Base-by-base conservation (phyloP, 1,284 basidiomycete genomes). In the Ustilago tritici region DNA sequence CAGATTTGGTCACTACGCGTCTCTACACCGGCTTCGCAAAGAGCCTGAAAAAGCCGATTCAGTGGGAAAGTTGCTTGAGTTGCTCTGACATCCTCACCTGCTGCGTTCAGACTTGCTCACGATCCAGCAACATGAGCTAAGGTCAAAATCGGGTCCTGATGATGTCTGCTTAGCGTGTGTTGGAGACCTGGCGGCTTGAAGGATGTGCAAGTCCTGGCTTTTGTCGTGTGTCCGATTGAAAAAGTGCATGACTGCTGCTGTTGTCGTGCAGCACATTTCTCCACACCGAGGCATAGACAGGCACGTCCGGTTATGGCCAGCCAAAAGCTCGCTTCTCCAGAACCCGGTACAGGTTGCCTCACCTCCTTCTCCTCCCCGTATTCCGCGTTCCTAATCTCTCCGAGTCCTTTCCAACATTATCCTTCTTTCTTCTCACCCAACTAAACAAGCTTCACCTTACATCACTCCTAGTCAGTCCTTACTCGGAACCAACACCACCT, bases 41-140 rank as follows among this genome's bases (percentile, higher is more conserved):
- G 61, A 49, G 65, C 65, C 65, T 72, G 61, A 67, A 67, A 72
- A 72, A 64, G 70, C 70, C 70, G 70, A 65, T 64, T 41, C 38
- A 14, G n/a, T 53, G 28, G 38, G 19, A 19, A 36, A 56, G 46
- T 57, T 40, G 40, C 31, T 57, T 35, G 32, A 19, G 4, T 54
- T 1, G 52, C 35, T 38, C 36, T 54, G 52, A 19, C 34, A 50
- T 31, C 23, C 14, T 9, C 46, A 19, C 19, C 46, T 49, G 23
- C 8, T 19, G 46, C 46, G 9, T 49, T 4, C 9, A 8, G 6
- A 15, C 17, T 17, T 41, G 40, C 11, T 41, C 6, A 14, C 17
- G 40, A 41, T 41, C 23, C 23, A 28, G 23, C 40, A 41, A 41
- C 17, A 14, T 17, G 17, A 6, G 15, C 6, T 7, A 6, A 6